These are phyloP conservation scores for Amyloporia xantha DNA, from an alignment of 768 basidiomycete species.

Conservation along the genomic window DNA sequence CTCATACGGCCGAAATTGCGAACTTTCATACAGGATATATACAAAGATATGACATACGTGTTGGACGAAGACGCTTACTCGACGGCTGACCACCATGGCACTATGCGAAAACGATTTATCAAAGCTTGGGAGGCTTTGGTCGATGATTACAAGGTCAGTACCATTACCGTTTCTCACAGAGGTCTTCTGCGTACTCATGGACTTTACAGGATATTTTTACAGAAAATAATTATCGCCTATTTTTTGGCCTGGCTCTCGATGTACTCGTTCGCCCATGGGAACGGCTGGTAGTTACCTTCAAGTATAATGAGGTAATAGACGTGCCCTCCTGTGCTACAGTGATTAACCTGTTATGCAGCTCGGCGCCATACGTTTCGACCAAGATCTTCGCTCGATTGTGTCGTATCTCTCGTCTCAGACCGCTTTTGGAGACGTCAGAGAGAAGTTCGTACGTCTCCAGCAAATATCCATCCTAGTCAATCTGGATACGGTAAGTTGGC, in stretches of 20 bases:
- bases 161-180: neutral
- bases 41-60: slow-evolving; percentile 83
- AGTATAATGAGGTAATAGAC: slow-evolving; percentile 71
- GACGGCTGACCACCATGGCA: slow-evolving; percentile 77
- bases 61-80: slow-evolving; percentile 87
- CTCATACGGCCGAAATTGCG: slow-evolving; percentile 83
- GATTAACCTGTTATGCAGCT: slow-evolving; percentile 45
- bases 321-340: neutral
- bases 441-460: slow-evolving; percentile 87
- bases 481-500: slow-evolving; percentile 58
- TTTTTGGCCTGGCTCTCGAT: slow-evolving; percentile 83
- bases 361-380: slow-evolving; percentile 92
- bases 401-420: slow-evolving; percentile 85
- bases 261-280: slow-evolving; percentile 94
- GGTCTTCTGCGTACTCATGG: neutral
- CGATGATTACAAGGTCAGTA: slow-evolving; percentile 77
- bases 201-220: slow-evolving; percentile 70
- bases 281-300: slow-evolving; percentile 71
- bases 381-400: slow-evolving; percentile 80
- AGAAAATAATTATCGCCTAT: slow-evolving; percentile 77
- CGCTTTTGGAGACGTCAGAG: slow-evolving; percentile 81
- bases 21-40: slow-evolving; percentile 77
- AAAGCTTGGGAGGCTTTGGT: slow-evolving; percentile 82
- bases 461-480: slow-evolving; percentile 92
- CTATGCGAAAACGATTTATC: slow-evolving; percentile 84